phyloP scores from a whole-genome alignment of 306 rosid genomes.

The Mucuna pruriens region DNA sequence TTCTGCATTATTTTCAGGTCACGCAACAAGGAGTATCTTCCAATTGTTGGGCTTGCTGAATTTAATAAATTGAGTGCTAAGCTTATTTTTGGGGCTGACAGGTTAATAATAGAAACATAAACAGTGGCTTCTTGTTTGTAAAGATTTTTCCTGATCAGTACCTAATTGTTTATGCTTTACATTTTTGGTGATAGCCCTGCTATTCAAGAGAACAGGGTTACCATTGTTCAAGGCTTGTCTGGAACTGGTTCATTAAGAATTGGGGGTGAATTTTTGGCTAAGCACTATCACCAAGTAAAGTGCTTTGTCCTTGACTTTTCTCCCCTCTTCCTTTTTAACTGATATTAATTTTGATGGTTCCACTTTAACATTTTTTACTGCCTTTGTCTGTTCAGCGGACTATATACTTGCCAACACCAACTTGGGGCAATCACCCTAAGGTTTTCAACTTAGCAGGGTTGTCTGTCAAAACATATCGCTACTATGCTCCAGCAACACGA shows the following conservation, averaged over 20 bases:
- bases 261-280: constrained; percentile 96
- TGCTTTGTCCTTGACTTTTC: constrained; percentile 31
- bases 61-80: constrained; percentile 90
- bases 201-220: constrained; percentile 79
- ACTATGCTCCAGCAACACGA: constrained; percentile 93
- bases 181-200: constrained; percentile 71
- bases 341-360: neutral
- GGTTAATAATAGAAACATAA: constrained; percentile 49
- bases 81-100: constrained; percentile 93
- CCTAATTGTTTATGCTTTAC: constrained; percentile 9
- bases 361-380: neutral
- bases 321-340: neutral
- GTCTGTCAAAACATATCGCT: constrained; percentile 80
- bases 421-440: constrained; percentile 97
- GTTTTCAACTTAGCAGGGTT: constrained; percentile 83
- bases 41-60: constrained; percentile 85
- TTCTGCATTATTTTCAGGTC: constrained; percentile 55
- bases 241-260: constrained; percentile 99
- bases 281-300: constrained; percentile 88
- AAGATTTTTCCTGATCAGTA: neutral
- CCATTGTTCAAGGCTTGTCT: constrained; percentile 93
- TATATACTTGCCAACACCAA: constrained; percentile 87
- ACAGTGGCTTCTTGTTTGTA: neutral
- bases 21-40: constrained; percentile 89
- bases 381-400: constrained; percentile 60